Percentiles rank a stretch among this genome's conserved stretches.
Conservation (phyloP, 1,284 basidiomycete species). For the Ceratobasidium theobromae region DNA sequence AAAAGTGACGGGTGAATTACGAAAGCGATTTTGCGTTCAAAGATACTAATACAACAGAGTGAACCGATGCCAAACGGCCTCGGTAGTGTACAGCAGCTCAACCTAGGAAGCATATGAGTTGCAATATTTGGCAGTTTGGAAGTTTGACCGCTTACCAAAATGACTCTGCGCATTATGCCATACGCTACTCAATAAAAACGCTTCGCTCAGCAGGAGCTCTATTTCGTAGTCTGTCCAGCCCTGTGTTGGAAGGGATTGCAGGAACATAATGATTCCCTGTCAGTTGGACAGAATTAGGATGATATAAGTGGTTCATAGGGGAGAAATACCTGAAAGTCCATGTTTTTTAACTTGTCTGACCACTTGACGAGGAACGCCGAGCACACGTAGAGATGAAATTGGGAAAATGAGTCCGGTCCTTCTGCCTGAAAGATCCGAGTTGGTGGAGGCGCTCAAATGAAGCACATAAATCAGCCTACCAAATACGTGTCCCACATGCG, state of each 20-base stretch:
- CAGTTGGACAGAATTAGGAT: not conserved
- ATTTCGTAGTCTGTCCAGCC: conserved; percentile 95
- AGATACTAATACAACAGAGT: not conserved
- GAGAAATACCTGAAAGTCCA: conserved; percentile 88
- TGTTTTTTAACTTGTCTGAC: conserved; percentile 84
- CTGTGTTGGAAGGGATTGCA: conserved; percentile 94
- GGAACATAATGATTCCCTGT: conserved; percentile 98
- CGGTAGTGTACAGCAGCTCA: not conserved
- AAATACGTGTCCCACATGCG: conserved; percentile 99
- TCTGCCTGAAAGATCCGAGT: too few relatives aligned
- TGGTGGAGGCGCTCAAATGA: too few relatives aligned
- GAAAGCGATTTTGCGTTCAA: not conserved
- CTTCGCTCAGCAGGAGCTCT: conserved; percentile 91
- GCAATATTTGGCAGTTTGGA: not conserved
- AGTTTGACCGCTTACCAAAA: conserved; percentile 47
- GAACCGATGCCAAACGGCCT: too few relatives aligned
- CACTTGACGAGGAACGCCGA: conserved; percentile 91
- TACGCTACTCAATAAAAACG: conserved; percentile 90
- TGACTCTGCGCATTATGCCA: conserved; percentile 96
- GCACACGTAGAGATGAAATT: conserved; percentile 96
- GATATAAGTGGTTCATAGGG: not conserved
- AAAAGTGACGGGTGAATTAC: not conserved
- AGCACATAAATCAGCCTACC: conserved; percentile 66
- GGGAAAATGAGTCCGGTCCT: conserved; percentile 92
- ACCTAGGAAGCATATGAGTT: not conserved